Evolutionary conservation across 176 grass and related monocot genomes (phyloP).

Genomic region (Zizania latifolia): DNA sequence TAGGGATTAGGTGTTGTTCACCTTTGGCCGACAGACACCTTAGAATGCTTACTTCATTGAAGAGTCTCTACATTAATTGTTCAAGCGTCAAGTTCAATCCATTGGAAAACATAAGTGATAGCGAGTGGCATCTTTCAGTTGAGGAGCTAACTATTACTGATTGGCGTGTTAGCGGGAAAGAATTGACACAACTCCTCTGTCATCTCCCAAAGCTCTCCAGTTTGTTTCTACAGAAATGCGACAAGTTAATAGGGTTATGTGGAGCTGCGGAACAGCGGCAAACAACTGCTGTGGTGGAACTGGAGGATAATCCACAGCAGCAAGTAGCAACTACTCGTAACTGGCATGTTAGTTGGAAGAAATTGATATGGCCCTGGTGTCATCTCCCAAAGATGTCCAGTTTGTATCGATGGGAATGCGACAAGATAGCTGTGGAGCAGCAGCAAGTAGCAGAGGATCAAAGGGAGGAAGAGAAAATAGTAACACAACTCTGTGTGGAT

Average conservation of each 20-base stretch:
- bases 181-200: not conserved
- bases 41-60: not conserved
- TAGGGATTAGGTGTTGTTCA: not conserved
- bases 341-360: no score
- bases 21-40: not conserved
- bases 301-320: not conserved
- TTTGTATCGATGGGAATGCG: no score
- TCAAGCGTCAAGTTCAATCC: rapidly evolving
- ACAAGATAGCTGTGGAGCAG: no score
- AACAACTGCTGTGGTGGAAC: not conserved
- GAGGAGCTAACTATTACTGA: rapidly evolving
- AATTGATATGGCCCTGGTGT: no score
- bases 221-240: rapidly evolving
- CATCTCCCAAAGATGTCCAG: no score
- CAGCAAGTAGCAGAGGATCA: not conserved
- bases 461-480: not conserved
- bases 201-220: not conserved
- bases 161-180: not conserved
- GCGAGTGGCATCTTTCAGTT: not conserved
- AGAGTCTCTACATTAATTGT: rapidly evolving
- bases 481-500: not conserved
- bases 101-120: not conserved
- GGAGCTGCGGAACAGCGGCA: not conserved
- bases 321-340: not conserved
- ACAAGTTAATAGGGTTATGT: not conserved